Conservation (phyloP, 176 grass and related monocot species). For the Oryza longistaminata region DNA sequence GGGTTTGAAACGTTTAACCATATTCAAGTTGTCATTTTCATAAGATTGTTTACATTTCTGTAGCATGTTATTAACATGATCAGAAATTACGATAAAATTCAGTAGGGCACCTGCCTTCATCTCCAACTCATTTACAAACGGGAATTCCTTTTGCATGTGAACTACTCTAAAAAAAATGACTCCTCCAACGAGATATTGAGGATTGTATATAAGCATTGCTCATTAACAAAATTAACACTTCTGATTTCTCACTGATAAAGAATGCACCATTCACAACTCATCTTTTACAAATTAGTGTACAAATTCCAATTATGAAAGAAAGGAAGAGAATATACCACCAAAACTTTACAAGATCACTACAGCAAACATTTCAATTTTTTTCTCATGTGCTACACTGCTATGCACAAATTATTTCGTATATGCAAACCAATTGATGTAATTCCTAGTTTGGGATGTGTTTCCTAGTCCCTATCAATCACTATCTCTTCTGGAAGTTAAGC, state of each 20-base stretch:
- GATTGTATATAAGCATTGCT: neutral
- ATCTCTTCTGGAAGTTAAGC: constrained; percentile 75
- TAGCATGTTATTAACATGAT: too few species aligned
- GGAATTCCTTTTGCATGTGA: too few species aligned
- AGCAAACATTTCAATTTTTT: neutral
- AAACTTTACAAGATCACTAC: neutral
- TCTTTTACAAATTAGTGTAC: neutral
- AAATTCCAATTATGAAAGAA: neutral
- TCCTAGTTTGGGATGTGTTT: neutral
- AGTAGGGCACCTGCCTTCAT: too few species aligned
- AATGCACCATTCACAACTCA: neutral
- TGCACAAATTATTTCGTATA: neutral
- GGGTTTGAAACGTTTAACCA: too few species aligned
- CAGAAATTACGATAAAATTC: too few species aligned
- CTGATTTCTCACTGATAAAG: neutral
- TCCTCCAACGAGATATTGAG: neutral
- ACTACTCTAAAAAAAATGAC: too few species aligned
- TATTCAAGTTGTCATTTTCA: too few species aligned
- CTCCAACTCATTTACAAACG: neutral
- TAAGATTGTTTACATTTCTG: too few species aligned
- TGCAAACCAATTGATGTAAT: neutral
- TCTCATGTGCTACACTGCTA: neutral
- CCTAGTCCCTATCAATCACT: neutral
- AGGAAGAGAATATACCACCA: neutral
- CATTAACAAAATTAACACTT: neutral